Base-by-base conservation (phyloP, 2,329 filamentous ascomycete genomes). In the Achaetomium macrosporum region DNA sequence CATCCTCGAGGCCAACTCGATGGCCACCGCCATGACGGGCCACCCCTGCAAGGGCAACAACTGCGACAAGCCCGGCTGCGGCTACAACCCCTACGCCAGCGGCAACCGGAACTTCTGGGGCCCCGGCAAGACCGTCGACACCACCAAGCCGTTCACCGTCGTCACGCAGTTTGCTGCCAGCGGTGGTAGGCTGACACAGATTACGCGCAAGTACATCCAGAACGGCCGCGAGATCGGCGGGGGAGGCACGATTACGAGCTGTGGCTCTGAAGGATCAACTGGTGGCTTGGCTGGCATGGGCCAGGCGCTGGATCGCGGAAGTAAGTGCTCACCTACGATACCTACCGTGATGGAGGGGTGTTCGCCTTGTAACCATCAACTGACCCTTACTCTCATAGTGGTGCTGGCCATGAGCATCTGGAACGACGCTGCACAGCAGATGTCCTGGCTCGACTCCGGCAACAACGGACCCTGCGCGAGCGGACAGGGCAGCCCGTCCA, bases 1-100 rank as follows among this genome's bases (percentile, higher is more conserved):
- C 54, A 76, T 79, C 59, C 78, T 75, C 74, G 76, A 80, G 55
- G 75, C 76, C 49, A 80, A 79, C 65, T 68, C 68, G 20, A 64
- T 65, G 9, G 66, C 77, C 2, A 73, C 68, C 20, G 69, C 71
- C 10, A 63, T 76, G n/a, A 74, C 76, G 0, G 75, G 77, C 1
- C 77, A 80, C 51, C 66, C 74, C 1, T 80, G 77, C 68, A 42
- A 15, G 19, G 19, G 19, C 19, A 29, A 29, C 40, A 29, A 13
- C 40, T 76, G 74, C 58, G 73, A 76, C 58, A 70, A 73, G 59
- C 55, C 64, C 74, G 79, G 35, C 66, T 60, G 57, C 48, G 50
- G 43, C 16, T 55, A 53, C 53, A 59, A 57, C 48, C 48, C 57
- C n/a, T 57, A 53, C 52, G 71, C 71, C 20, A 74, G 72, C 61